These are phyloP conservation scores for Vitis amurensis DNA, from an alignment of 164 flowering plant species.

Conservation along the genomic window DNA sequence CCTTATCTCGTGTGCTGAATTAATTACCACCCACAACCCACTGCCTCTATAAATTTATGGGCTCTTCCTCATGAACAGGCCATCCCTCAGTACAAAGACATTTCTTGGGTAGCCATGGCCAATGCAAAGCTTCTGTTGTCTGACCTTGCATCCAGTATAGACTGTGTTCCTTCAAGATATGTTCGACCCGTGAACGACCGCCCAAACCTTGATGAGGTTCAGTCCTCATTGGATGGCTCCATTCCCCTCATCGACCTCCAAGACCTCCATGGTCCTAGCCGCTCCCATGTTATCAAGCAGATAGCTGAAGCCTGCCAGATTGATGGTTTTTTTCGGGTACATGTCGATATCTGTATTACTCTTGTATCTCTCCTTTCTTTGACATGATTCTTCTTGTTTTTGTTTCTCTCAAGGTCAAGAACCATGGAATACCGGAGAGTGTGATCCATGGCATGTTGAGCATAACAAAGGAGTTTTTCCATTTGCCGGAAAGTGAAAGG, in stretches of 20 bases:
- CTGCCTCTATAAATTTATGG: too few relatives aligned
- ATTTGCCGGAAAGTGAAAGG: conserved; percentile 55
- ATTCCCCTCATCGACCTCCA: conserved; percentile 51
- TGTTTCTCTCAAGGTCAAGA: conserved; percentile 41
- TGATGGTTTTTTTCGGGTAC: conserved; percentile 46
- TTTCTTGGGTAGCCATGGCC: background rate
- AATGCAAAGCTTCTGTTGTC: conserved; percentile 22
- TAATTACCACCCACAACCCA: too few relatives aligned
- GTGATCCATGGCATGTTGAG: conserved; percentile 36
- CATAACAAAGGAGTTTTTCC: conserved; percentile 48
- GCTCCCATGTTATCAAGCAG: conserved; percentile 27
- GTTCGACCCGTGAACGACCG: conserved; percentile 53
- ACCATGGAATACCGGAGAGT: conserved; percentile 54
- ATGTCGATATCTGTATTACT: too few relatives aligned
- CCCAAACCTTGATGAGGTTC: conserved; percentile 34
- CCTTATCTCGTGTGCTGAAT: too few relatives aligned
- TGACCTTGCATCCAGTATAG: conserved; percentile 26
- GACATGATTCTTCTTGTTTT: too few relatives aligned
- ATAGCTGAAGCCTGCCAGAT: conserved; percentile 44
- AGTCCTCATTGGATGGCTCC: conserved; percentile 17
- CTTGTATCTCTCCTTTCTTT: too few relatives aligned
- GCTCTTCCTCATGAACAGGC: too few relatives aligned
- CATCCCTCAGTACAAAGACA: too few relatives aligned
- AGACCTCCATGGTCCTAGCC: conserved; percentile 32
- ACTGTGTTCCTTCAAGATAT: conserved; percentile 36